These are phyloP conservation scores for Cyberlindnera euphorbiiphila DNA, from an alignment of 805 yeast species.

Conservation along the genomic window DNA sequence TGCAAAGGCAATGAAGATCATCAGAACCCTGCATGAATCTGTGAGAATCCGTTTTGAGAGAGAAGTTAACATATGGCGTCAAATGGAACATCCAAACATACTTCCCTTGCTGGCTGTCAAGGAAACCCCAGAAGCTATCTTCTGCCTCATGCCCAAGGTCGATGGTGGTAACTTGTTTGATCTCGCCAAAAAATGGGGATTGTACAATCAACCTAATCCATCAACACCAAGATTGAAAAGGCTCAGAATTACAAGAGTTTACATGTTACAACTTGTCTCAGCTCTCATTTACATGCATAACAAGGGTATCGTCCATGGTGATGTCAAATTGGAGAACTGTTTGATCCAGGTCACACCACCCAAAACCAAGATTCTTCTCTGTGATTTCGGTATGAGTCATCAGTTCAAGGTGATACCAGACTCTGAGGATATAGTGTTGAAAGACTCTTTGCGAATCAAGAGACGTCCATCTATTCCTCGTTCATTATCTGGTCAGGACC, in stretches of 20 bases:
- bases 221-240: constrained; percentile 33
- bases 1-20: constrained; percentile 55
- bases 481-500: constrained; percentile 30
- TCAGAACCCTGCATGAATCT: constrained; percentile 47
- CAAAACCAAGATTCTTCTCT: constrained; percentile 44
- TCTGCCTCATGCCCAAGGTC: constrained; percentile 66
- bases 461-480: constrained; percentile 32
- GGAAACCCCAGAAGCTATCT: constrained; percentile 60
- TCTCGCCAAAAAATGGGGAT: constrained; percentile 65
- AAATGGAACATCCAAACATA: constrained; percentile 59
- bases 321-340: constrained; percentile 71
- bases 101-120: constrained; percentile 58
- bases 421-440: constrained; percentile 28
- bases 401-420: constrained; percentile 18
- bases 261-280: constrained; percentile 49
- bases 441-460: constrained; percentile 14
- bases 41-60: constrained; percentile 58
- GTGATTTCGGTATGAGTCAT: constrained; percentile 88
- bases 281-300: constrained; percentile 64
- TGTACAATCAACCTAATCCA: constrained; percentile 29
- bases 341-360: constrained; percentile 48
- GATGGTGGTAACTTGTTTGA: constrained; percentile 82
- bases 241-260: constrained; percentile 32
- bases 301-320: constrained; percentile 68
- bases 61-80: constrained; percentile 76